A percentile compares a stretch with the other conserved stretches of the same genome.
phyloP scores from a whole-genome alignment of 148 eudicot species.

The Beta vulgaris region DNA sequence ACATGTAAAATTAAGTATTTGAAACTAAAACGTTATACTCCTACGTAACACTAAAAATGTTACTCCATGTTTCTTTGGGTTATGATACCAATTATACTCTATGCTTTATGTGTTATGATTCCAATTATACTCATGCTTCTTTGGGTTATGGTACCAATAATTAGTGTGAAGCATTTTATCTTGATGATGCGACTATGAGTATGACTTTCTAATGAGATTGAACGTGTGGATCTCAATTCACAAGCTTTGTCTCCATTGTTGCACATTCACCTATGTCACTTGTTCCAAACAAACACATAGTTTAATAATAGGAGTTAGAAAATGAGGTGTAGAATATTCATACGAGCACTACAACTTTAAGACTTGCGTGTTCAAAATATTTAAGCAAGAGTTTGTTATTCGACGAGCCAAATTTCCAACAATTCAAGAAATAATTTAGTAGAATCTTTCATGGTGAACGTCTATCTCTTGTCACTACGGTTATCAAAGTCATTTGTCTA shows the following conservation, averaged over 20 bases:
- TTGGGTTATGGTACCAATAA: no score
- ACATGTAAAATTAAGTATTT: no score
- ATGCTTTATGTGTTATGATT: no score
- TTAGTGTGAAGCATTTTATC: no score
- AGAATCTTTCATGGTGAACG: not conserved
- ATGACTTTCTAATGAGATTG: not conserved
- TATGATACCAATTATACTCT: no score
- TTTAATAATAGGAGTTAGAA: not conserved
- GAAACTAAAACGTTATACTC: no score
- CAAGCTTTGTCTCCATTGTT: not conserved
- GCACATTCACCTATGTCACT: not conserved
- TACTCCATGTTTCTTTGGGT: no score
- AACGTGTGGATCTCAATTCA: not conserved
- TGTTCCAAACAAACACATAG: not conserved
- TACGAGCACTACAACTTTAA: not conserved
- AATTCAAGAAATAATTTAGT: not conserved
- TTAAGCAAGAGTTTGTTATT: constrained; percentile 5
- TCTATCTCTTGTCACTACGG: not conserved
- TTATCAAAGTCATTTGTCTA: not conserved
- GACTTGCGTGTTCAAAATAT: constrained; percentile 9
- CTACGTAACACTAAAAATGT: no score
- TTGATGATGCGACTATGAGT: no score
- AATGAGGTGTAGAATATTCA: not conserved
- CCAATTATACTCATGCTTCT: no score
- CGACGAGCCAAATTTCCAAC: not conserved